Conservation (phyloP, 306 rosid genomes). For the Quercus glauca region DNA sequence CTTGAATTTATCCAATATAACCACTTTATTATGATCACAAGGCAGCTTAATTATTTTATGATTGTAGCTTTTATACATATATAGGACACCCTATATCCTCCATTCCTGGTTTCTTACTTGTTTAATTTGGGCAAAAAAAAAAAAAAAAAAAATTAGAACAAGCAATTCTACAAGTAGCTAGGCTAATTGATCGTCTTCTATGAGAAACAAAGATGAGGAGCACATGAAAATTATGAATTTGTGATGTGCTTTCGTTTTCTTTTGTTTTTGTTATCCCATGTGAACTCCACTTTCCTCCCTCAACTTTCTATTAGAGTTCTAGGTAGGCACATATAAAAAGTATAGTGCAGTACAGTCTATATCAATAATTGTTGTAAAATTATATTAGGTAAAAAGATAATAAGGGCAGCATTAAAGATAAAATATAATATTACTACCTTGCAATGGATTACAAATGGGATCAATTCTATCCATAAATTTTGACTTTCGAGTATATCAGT, state of each 20-base stretch:
- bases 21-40: constrained; percentile 53
- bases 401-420: background rate
- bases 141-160: background rate
- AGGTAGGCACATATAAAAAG: constrained; percentile 9
- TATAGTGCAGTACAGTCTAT: background rate
- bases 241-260: constrained; percentile 5
- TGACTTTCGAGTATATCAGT: background rate
- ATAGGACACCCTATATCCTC: constrained; percentile 20
- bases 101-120: constrained; percentile 22
- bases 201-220: constrained; percentile 20
- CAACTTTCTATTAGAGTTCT: constrained; percentile 16
- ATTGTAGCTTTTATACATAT: constrained; percentile 6
- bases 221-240: constrained; percentile 13
- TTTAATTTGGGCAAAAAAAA: constrained; percentile 6
- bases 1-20: constrained; percentile 25
- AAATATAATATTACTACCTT: background rate
- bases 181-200: constrained; percentile 17
- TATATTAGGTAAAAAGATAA: background rate
- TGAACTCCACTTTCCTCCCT: constrained; percentile 32
- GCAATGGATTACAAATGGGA: background rate
- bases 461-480: background rate
- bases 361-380: background rate
- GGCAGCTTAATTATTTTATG: constrained; percentile 16
- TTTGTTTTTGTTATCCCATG: constrained; percentile 20
- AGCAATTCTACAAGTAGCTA: constrained; percentile 16